Percentiles rank a stretch among this genome's conserved stretches.
phyloP scores from a whole-genome alignment of 805 yeast genomes.

The Myxozyma melibiosi region DNA sequence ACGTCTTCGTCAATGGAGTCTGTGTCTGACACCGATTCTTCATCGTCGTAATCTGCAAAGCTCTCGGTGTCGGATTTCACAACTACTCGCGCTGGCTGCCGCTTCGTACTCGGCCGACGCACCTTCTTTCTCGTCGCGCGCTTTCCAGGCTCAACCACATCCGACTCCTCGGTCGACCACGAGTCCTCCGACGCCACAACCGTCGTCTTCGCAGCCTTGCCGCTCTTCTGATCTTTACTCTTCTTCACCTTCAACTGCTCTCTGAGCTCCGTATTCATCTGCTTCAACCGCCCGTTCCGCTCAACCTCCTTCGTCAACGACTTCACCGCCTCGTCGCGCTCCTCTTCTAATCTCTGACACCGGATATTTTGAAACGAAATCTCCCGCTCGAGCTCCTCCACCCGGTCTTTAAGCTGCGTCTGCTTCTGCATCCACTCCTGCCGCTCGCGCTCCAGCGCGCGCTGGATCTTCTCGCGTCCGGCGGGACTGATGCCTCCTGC shows the following conservation, averaged over 20 bases:
- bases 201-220: not conserved
- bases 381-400: slow-evolving; percentile 20
- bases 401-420: slow-evolving; percentile 6
- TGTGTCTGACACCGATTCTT: not conserved
- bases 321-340: slow-evolving; percentile 21
- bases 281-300: slow-evolving; percentile 10
- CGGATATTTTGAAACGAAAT: slow-evolving; percentile 8
- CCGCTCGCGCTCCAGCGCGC: slow-evolving; percentile 25
- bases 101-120: too few relatives aligned
- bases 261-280: slow-evolving; percentile 6
- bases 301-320: slow-evolving; percentile 11
- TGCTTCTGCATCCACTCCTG: slow-evolving; percentile 24
- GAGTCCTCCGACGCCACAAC: not conserved
- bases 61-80: not conserved
- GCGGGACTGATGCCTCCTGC: slow-evolving; percentile 11
- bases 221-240: not conserved
- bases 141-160: not conserved
- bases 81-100: not conserved
- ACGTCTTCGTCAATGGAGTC: not conserved
- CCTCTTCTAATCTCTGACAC: slow-evolving; percentile 20
- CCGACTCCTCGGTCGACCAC: not conserved
- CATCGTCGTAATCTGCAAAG: not conserved
- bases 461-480: slow-evolving; percentile 11
- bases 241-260: not conserved
- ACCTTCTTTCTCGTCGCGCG: not conserved